phyloP scores from a whole-genome alignment of 768 basidiomycete genomes.

The Lactarius tabidus region DNA sequence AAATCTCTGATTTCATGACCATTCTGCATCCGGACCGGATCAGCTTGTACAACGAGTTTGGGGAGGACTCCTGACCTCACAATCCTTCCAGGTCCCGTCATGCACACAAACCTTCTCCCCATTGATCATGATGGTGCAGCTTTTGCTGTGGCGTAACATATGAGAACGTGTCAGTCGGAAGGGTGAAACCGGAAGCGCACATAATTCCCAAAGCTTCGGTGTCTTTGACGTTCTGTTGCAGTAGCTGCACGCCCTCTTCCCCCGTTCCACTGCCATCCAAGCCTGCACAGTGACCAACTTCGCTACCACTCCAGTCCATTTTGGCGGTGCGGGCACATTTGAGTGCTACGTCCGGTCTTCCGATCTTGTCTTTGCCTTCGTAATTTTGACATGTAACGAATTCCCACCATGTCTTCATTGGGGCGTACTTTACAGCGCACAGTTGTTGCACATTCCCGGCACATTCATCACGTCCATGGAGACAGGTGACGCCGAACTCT shows the following conservation, averaged over 20 bases:
- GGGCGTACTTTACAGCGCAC: constrained; percentile 63
- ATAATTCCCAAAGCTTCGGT: constrained; percentile 48
- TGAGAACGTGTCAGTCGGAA: constrained; percentile 1
- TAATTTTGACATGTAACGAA: constrained; percentile 81
- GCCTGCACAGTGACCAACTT: constrained; percentile 56
- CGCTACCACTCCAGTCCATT: constrained; percentile 65
- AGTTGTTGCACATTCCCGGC: constrained; percentile 87
- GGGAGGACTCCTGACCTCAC: constrained; percentile 50
- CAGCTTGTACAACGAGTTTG: constrained; percentile 5
- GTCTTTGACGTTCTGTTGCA: constrained; percentile 54
- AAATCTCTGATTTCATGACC: constrained; percentile 77
- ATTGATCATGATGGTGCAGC: constrained; percentile 83
- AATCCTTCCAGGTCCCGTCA: constrained; percentile 74
- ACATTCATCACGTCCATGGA: constrained; percentile 80
- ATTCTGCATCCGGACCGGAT: constrained; percentile 39
- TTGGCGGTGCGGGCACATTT: constrained; percentile 60
- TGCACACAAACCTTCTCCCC: constrained; percentile 65
- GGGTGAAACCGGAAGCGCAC: constrained; percentile 38
- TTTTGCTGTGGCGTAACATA: constrained; percentile 49
- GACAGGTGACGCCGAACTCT: constrained; percentile 76
- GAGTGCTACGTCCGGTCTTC: constrained; percentile 56
- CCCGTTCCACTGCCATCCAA: constrained; percentile 58
- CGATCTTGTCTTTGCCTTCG: constrained; percentile 59
- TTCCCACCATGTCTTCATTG: constrained; percentile 66
- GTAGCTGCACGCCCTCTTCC: constrained; percentile 57